These are phyloP conservation scores for Coemansia sp. DNA, from an alignment of 192 early-diverging fungal genomes.

Conservation along the genomic window DNA sequence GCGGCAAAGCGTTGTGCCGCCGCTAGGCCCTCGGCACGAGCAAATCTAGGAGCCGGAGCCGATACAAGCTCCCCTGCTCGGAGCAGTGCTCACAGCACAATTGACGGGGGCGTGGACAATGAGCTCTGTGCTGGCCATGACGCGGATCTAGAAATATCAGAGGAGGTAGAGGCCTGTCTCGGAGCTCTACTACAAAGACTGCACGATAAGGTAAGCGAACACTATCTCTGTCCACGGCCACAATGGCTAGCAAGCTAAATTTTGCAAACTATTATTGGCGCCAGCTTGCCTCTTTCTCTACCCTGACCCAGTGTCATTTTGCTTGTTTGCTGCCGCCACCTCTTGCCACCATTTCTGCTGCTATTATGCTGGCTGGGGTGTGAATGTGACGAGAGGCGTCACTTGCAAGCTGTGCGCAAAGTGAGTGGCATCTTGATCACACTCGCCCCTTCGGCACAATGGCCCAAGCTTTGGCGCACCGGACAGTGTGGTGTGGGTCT, in stretches of 20 bases:
- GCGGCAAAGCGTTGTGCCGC: slow-evolving; percentile 67
- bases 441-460: not conserved
- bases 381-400: not conserved
- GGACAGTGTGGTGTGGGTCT: not conserved
- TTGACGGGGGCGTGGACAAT: not conserved
- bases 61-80: not conserved
- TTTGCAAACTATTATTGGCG: not conserved
- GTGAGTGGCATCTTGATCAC: not conserved
- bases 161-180: slow-evolving; percentile 78
- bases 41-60: slow-evolving; percentile 11
- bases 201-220: slow-evolving; percentile 66
- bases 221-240: not conserved
- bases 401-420: not conserved
- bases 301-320: not conserved
- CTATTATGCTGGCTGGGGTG: not conserved
- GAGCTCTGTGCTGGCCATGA: slow-evolving; percentile 8
- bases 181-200: slow-evolving; percentile 81
- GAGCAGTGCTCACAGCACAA: not conserved
- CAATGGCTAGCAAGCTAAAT: not conserved
- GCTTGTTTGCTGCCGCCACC: slow-evolving; percentile 1
- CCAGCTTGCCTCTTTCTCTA: not conserved
- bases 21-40: slow-evolving; percentile 16
- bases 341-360: not conserved
- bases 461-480: not conserved
- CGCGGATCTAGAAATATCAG: slow-evolving; percentile 73